A percentile compares a stretch with the other conserved stretches of the same genome.
Conservation (phyloP, 2,329 filamentous ascomycete species). For the Berkeleyomyces rouxiae region DNA sequence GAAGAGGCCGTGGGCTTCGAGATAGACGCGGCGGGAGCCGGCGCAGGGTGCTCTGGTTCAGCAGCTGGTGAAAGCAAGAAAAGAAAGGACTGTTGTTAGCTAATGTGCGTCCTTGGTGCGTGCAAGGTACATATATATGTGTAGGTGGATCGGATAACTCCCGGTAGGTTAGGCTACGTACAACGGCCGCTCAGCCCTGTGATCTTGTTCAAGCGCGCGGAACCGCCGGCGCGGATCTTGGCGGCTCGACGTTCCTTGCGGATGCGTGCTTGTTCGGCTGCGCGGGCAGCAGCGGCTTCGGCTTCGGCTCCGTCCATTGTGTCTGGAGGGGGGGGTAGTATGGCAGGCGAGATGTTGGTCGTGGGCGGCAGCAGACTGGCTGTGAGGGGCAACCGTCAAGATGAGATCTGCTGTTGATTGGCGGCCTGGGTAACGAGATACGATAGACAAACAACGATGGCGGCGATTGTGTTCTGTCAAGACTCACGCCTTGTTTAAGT, state of each 20-base stretch:
- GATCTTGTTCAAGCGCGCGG: slow-evolving; percentile 56
- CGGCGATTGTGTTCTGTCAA: not conserved
- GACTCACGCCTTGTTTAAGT: not conserved
- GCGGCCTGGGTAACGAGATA: too few relatives aligned
- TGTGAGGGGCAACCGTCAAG: not conserved
- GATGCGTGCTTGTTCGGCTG: slow-evolving; percentile 50
- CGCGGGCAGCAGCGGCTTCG: slow-evolving; percentile 34
- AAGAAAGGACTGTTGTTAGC: not conserved
- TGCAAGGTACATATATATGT: too few relatives aligned
- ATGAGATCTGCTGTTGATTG: too few relatives aligned
- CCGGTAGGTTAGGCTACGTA: not conserved
- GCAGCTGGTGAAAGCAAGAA: not conserved
- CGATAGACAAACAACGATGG: too few relatives aligned
- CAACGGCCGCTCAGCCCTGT: slow-evolving; percentile 30
- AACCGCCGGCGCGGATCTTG: slow-evolving; percentile 58
- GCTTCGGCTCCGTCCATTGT: slow-evolving; percentile 18
- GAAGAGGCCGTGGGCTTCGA: slow-evolving; percentile 19
- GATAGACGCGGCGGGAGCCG: slow-evolving; percentile 19
- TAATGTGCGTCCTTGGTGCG: too few relatives aligned
- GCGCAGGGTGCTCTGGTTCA: not conserved
- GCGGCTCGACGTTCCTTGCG: slow-evolving; percentile 66
- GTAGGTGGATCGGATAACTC: too few relatives aligned
- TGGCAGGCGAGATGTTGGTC: not conserved
- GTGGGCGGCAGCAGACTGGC: not conserved
- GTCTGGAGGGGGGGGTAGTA: not conserved